Base-by-base conservation (phyloP, 495 filamentous ascomycete species). In the Podospora pseudopauciseta region DNA sequence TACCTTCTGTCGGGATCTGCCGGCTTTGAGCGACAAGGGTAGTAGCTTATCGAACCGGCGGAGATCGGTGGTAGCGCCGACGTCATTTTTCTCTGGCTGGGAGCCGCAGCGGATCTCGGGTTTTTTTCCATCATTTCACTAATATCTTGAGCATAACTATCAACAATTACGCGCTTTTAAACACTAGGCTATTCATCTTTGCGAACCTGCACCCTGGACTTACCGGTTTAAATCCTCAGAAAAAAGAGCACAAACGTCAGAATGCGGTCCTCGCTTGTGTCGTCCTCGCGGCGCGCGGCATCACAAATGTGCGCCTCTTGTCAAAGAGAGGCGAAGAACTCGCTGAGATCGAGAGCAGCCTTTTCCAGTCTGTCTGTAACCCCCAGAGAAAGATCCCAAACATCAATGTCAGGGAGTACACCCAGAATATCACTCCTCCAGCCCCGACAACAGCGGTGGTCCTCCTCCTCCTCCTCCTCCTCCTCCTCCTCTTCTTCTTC, bases 201-300 rank as follows among this genome's bases (percentile, higher is more conserved):
- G 23, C 23, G 23, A 23, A 0, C 23, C 23, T 23, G 23, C 23
- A 23, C 23, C 9, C 39, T 49, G 9, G 13, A 49, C 39, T 49
- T 16, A 49, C 39, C 39, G 39, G 18, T 49, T 2, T 16, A 49
- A 16, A 49, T 11, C 15, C 39, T 49, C 39, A 49, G 39, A 49
- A 11, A 49, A 11, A 49, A 0, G 18, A 11, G 13, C 39, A 11
- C 1, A 49, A 49, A 49, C 6, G 0, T 9, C 59, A 68, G 39
- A 49, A 77, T 77, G 74, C 68, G 68, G 61, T 1, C 68, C 16
- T 69, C 75, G 4, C 63, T 76, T 1, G 26, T 70, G 23, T 70
- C 64, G 15, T 58, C 54, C 44, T 62, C 73, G 16, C 55, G 60
- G 44, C 70, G 68, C 65, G 71, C 69, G 23, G 74, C 65, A 23